Conservation (phyloP, 352 stramenopile species). For the Globisporangium parvum region DNA sequence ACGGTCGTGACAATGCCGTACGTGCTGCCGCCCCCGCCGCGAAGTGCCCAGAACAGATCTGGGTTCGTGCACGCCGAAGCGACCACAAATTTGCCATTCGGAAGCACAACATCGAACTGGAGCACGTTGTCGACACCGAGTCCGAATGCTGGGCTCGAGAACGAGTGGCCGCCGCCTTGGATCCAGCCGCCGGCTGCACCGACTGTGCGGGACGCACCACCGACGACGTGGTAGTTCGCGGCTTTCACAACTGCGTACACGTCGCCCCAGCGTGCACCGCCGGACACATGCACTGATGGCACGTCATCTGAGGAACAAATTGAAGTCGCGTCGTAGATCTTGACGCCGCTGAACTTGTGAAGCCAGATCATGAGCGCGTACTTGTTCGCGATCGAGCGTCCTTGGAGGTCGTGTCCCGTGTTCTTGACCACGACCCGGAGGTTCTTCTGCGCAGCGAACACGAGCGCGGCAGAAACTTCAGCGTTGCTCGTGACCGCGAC, state of each 20-base stretch:
- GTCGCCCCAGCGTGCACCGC: constrained; percentile 3
- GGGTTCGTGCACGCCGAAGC: constrained; percentile 3
- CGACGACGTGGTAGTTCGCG: constrained; percentile 7
- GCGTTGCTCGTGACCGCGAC: not conserved
- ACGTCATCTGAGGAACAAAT: not conserved
- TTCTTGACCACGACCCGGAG: constrained; percentile 8
- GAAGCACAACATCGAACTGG: not conserved
- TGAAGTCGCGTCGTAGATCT: not conserved
- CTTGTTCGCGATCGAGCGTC: constrained; percentile 7
- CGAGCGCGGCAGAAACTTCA: not conserved
- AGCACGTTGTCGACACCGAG: constrained; percentile 9
- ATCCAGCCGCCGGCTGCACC: constrained; percentile 4
- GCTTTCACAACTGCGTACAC: constrained; percentile 1
- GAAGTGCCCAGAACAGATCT: constrained; percentile 7
- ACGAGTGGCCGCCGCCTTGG: constrained; percentile 4
- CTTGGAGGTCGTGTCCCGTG: constrained; percentile 3
- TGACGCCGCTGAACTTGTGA: not conserved
- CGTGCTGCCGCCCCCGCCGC: constrained; percentile 3
- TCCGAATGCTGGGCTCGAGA: constrained; percentile 4
- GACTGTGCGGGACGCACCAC: not conserved
- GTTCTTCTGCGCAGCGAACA: constrained; percentile 3
- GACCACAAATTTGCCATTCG: not conserved
- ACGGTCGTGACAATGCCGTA: constrained; percentile 3
- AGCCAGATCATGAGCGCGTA: constrained; percentile 12
- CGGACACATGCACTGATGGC: not conserved